phyloP scores from a whole-genome alignment of 192 early-diverging fungal species.

The Backusella morwellensis region DNA sequence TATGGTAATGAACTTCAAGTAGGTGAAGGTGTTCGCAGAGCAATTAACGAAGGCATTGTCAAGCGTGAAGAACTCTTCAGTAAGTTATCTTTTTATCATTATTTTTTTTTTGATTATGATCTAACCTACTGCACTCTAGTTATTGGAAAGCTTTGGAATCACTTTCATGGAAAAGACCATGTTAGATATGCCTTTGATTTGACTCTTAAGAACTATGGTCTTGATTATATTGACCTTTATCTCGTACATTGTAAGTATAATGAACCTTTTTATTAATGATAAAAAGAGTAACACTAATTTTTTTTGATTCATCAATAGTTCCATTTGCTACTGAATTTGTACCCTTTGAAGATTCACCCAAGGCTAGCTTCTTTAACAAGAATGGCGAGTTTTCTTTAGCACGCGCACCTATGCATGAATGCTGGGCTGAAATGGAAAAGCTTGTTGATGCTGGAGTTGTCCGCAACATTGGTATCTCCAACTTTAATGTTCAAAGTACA shows the following conservation, averaged over 20 bases:
- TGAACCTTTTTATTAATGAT: too few species aligned
- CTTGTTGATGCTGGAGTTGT: slow-evolving; percentile 56
- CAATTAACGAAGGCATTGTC: slow-evolving; percentile 46
- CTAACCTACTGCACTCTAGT: slow-evolving; percentile 6
- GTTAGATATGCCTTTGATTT: not conserved
- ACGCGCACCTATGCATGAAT: slow-evolving; percentile 50
- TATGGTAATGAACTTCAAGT: slow-evolving; percentile 66
- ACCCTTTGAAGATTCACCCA: not conserved
- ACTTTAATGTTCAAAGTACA: slow-evolving; percentile 45
- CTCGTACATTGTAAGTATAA: not conserved
- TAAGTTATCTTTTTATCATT: not conserved
- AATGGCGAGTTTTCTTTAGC: slow-evolving; percentile 25
- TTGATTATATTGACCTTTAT: slow-evolving; percentile 61
- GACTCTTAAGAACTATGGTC: not conserved
- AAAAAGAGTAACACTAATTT: not conserved
- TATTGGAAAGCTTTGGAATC: slow-evolving; percentile 57
- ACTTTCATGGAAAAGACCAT: slow-evolving; percentile 46
- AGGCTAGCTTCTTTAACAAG: slow-evolving; percentile 27
- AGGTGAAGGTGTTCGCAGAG: slow-evolving; percentile 49
- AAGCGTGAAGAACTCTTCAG: slow-evolving; percentile 50
- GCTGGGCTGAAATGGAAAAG: slow-evolving; percentile 71
- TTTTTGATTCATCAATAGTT: not conserved
- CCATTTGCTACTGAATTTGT: not conserved
- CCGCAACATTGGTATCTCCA: slow-evolving; percentile 66
- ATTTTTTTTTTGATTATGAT: too few species aligned